A percentile compares a stretch with the other conserved stretches of the same genome.
These are phyloP conservation scores for Malassezia arunalokei DNA, from an alignment of 1,284 basidiomycete species.

Conservation along the genomic window DNA sequence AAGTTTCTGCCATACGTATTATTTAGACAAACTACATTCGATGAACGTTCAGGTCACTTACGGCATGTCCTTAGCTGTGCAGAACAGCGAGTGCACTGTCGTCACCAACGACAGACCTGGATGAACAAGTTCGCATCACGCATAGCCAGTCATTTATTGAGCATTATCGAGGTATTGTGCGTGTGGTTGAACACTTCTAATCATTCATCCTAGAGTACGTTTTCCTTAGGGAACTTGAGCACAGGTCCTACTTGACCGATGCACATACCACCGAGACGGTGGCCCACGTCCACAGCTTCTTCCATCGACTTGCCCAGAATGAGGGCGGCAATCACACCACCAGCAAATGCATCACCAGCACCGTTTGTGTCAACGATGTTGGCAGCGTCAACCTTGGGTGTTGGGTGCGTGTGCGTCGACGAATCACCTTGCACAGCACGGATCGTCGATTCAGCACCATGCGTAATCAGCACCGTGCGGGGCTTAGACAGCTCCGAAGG, in stretches of 20 bases:
- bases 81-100: too few relatives aligned
- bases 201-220: slow-evolving; percentile 20
- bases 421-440: slow-evolving; percentile 57
- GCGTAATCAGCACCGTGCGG: slow-evolving; percentile 80
- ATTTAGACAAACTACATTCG: too few relatives aligned
- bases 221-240: slow-evolving; percentile 40
- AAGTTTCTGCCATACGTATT: too few relatives aligned
- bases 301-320: slow-evolving; percentile 68
- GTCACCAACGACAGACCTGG: too few relatives aligned
- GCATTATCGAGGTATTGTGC: slow-evolving; percentile 31
- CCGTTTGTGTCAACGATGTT: slow-evolving; percentile 88
- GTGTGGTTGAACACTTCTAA: slow-evolving; percentile 16
- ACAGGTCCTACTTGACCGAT: slow-evolving; percentile 61
- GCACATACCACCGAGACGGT: slow-evolving; percentile 77
- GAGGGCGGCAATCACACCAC: slow-evolving; percentile 80
- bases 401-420: slow-evolving; percentile 50
- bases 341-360: slow-evolving; percentile 98
- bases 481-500: slow-evolving; percentile 22
- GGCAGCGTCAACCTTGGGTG: slow-evolving; percentile 48
- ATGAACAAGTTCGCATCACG: slow-evolving; percentile 55
- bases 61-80: too few relatives aligned
- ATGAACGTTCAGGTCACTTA: too few relatives aligned
- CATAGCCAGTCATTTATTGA: slow-evolving; percentile 48
- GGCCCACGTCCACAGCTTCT: slow-evolving; percentile 70
- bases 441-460: slow-evolving; percentile 70